Evolutionary conservation across 805 yeast genomes (phyloP), one percentile per base, ranked within the genome.

Genomic region (Nakazawaea ishiwadae): DNA sequence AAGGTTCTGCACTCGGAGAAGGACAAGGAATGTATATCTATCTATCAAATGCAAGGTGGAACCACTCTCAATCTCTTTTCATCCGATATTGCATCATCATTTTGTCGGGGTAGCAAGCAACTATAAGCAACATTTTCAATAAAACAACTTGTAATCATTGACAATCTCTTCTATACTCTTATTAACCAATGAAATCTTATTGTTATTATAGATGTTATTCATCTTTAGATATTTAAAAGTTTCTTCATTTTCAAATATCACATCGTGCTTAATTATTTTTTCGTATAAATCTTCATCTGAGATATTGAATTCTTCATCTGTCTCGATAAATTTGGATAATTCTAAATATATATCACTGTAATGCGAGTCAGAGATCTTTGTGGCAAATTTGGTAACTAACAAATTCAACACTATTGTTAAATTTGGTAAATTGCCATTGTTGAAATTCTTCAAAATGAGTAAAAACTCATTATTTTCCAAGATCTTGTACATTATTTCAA

Each of bases 271-370:
- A 27, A 35, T 21, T 6, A 40, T 20, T 17, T 40, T 40, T 7
- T 23, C 27, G 11, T 29, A 35, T 19, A 40, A 31, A 10, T 23
- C 33, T 10, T 26, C 11, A 8, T 26, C 28, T 18, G 8, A 19
- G 18, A 39, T 28, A 10, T 19, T 21, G 31, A 32, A 39, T 11
- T 23, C 31, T 20, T 34, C 35, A 17, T 34, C 43, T 3, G n/a
- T 9, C 5, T 21, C 11, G 11, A 40, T n/a, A 9, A 35, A 24
- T n/a, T 23, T 30, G 6, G 14, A 12, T 24, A 40, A 30, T 4
- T 34, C 36, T 17, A 23, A 31, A 23, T 40, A 40, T 9, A 40
- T 40, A 31, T 40, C 44, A 17, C 35, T 35, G 27, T 40, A 35
- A 24, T 40, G 29, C 12, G 27, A 18, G 18, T 40, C 39, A 11